A percentile compares a stretch with the other conserved stretches of the same genome.
Evolutionary conservation across 2,329 filamentous ascomycete species (phyloP).

Genomic region (Fusarium armeniacum): DNA sequence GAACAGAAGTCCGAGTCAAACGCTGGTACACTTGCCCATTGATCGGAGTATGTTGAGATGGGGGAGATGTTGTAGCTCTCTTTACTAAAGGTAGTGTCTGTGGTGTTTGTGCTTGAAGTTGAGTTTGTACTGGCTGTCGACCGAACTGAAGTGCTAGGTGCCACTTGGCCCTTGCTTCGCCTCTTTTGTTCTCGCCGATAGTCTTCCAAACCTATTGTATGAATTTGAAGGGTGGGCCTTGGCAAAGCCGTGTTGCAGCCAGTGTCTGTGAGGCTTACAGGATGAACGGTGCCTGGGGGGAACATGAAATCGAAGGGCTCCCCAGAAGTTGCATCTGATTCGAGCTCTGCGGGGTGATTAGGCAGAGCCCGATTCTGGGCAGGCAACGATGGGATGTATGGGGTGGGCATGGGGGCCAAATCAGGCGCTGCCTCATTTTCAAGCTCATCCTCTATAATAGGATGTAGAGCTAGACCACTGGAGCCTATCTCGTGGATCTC

Average conservation of each 20-base stretch:
- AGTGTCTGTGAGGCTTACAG: constrained; percentile 45
- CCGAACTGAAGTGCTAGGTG: constrained; percentile 63
- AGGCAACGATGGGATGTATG: constrained; percentile 44
- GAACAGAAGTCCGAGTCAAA: constrained; percentile 62
- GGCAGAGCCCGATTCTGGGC: constrained; percentile 34
- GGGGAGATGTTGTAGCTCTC: constrained; percentile 63
- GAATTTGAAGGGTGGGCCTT: constrained; percentile 58
- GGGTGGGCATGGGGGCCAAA: constrained; percentile 27
- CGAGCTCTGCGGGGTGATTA: constrained; percentile 47
- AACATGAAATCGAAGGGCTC: constrained; percentile 50
- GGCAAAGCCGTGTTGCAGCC: constrained; percentile 35
- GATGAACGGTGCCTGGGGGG: constrained; percentile 45
- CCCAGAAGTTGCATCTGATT: constrained; percentile 40
- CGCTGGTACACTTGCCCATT: constrained; percentile 58
- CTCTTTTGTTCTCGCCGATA: constrained; percentile 50
- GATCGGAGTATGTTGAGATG: constrained; percentile 59
- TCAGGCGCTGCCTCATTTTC: constrained; percentile 41
- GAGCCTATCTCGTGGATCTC: constrained; percentile 69
- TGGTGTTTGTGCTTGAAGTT: constrained; percentile 56
- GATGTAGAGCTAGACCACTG: constrained; percentile 56
- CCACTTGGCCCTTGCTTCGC: constrained; percentile 59
- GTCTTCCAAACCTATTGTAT: constrained; percentile 55
- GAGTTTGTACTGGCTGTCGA: constrained; percentile 60
- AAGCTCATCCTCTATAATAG: constrained; percentile 48
- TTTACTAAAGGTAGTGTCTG: constrained; percentile 57